These are phyloP conservation scores for Monilinia laxa DNA, from an alignment of 2,329 filamentous ascomycete species.

Conservation along the genomic window DNA sequence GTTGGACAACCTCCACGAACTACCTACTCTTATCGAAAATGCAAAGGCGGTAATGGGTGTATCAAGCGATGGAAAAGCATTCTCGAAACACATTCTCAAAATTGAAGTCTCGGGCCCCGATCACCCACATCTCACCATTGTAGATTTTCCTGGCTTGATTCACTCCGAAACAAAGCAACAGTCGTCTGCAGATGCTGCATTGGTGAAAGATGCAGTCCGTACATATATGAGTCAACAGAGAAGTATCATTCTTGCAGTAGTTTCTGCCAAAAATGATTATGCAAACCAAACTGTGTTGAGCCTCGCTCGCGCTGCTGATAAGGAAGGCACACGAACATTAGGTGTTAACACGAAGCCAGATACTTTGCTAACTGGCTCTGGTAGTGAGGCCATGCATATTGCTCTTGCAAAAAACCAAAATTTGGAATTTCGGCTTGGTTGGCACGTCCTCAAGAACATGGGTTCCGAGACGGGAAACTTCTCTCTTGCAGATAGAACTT, in stretches of 20 bases:
- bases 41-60: conserved; percentile 30
- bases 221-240: conserved; percentile 55
- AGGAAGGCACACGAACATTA: conserved; percentile 43
- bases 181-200: conserved; percentile 45
- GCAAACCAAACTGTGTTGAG: conserved; percentile 59
- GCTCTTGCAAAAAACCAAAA: conserved; percentile 49
- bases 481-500: conserved; percentile 42
- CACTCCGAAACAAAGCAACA: conserved; percentile 48
- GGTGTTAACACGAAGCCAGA: conserved; percentile 61
- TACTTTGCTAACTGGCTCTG: conserved; percentile 44
- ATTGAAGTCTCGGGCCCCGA: conserved; percentile 34
- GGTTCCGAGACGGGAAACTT: conserved; percentile 42
- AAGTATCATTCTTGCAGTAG: conserved; percentile 55
- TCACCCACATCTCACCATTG: conserved; percentile 54
- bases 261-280: conserved; percentile 60
- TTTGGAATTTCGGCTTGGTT: conserved; percentile 51
- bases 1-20: conserved; percentile 29
- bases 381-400: conserved; percentile 44
- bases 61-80: conserved; percentile 35
- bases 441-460: conserved; percentile 53
- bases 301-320: conserved; percentile 46
- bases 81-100: conserved; percentile 29
- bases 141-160: conserved; percentile 59
- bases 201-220: conserved; percentile 50
- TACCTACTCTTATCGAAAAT: conserved; percentile 31